Evolutionary conservation across 2,329 filamentous ascomycete species (phyloP).

Genomic region (Dryadomyces quercus-mongolicae): DNA sequence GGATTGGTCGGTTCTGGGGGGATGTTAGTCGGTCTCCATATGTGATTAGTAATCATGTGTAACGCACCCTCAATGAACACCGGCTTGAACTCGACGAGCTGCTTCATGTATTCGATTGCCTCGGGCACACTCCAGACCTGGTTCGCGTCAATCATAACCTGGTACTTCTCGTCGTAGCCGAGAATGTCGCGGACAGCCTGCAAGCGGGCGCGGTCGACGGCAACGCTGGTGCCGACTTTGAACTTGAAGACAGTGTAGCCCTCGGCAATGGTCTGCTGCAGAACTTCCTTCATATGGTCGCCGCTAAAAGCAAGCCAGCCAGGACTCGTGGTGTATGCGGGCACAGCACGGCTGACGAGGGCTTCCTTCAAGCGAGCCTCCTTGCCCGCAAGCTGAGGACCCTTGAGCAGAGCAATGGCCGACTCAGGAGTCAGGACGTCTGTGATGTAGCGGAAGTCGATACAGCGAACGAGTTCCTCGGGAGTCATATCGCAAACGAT

Average conservation of each 20-base stretch:
- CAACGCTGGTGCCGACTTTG: slow-evolving; percentile 68
- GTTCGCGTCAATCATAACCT: slow-evolving; percentile 88
- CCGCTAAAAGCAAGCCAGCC: slow-evolving; percentile 84
- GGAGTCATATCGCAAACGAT: slow-evolving; percentile 84
- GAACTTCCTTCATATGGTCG: slow-evolving; percentile 67
- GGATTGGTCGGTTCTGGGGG: slow-evolving; percentile 66
- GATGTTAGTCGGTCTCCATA: background rate
- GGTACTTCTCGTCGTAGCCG: slow-evolving; percentile 57
- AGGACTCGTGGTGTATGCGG: slow-evolving; percentile 80
- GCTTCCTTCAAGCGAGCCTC: slow-evolving; percentile 60
- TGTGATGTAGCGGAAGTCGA: slow-evolving; percentile 90
- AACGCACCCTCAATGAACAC: slow-evolving; percentile 67
- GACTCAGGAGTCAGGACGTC: slow-evolving; percentile 85
- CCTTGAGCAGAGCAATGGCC: slow-evolving; percentile 58
- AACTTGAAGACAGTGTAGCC: slow-evolving; percentile 84
- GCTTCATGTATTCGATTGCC: slow-evolving; percentile 75
- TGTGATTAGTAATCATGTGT: background rate
- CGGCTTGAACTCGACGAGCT: slow-evolving; percentile 70
- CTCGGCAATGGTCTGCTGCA: slow-evolving; percentile 60
- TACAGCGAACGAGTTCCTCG: slow-evolving; percentile 74
- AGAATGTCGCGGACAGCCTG: slow-evolving; percentile 66
- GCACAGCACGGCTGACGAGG: slow-evolving; percentile 61
- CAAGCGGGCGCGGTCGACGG: slow-evolving; percentile 58
- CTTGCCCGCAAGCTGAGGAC: slow-evolving; percentile 51
- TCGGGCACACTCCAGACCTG: slow-evolving; percentile 80